Percentiles rank a stretch among this genome's conserved stretches.
phyloP scores from a whole-genome alignment of 2,329 filamentous ascomycete genomes.

The Xylaria sp. region DNA sequence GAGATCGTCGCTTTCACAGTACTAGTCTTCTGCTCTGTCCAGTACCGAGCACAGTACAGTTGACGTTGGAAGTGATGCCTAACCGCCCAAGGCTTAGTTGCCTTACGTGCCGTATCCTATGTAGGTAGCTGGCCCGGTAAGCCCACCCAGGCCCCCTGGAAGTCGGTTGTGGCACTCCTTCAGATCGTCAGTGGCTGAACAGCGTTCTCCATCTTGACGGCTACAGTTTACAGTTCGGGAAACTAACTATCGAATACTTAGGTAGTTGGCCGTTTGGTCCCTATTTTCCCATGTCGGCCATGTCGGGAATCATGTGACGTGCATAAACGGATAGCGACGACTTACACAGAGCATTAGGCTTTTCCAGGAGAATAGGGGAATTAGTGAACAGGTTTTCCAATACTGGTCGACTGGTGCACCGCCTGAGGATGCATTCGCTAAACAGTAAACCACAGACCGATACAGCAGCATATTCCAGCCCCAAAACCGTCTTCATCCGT shows the following conservation, averaged over 20 bases:
- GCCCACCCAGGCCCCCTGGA: not conserved
- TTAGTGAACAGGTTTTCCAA: not conserved
- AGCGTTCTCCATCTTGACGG: conserved; percentile 3
- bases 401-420: not conserved
- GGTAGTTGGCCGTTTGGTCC: conserved; percentile 2
- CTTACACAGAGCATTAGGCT: not conserved
- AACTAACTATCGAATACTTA: not conserved
- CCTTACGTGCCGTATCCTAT: conserved; percentile 5
- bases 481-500: not conserved
- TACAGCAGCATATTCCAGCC: conserved; percentile 3
- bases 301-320: conserved; percentile 26
- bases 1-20: conserved; percentile 20
- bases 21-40: not conserved
- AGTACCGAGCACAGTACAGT: not conserved
- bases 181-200: conserved; percentile 31
- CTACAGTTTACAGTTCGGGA: not conserved
- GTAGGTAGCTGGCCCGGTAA: not conserved
- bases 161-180: conserved; percentile 19
- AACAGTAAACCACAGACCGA: not conserved
- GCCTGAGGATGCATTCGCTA: conserved; percentile 5
- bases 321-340: conserved; percentile 19
- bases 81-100: conserved; percentile 4
- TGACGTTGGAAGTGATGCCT: conserved; percentile 3
- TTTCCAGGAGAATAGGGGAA: not conserved
- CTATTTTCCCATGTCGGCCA: not conserved